Evolutionary conservation across 768 basidiomycete species (phyloP).

Genomic region (Hypholoma sublateritium): DNA sequence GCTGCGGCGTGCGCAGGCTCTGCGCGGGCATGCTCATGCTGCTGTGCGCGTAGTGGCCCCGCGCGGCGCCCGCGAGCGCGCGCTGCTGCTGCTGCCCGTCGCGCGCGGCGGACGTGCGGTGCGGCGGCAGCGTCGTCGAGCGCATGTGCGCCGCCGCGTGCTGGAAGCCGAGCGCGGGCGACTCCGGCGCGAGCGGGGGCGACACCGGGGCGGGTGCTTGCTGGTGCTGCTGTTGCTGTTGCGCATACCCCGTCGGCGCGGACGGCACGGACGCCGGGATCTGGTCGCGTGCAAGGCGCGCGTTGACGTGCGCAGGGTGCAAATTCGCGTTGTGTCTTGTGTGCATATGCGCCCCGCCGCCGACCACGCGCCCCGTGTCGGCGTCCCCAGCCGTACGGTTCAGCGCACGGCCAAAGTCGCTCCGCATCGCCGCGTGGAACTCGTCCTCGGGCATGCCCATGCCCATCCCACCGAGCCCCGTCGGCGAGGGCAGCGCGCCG

Average conservation of each 20-base stretch:
- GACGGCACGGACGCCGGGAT: background rate
- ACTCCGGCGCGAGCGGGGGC: too few species aligned
- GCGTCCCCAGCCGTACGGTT: conserved; percentile 1
- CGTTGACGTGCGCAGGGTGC: conserved; percentile 27
- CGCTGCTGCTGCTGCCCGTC: conserved; percentile 27
- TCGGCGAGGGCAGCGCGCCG: conserved; percentile 5
- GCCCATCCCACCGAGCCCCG: conserved; percentile 5
- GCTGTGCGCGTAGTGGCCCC: conserved; percentile 46
- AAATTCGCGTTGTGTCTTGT: conserved; percentile 17
- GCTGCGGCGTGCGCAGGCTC: conserved; percentile 31
- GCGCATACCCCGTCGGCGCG: conserved; percentile 1
- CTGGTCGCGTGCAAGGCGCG: conserved; percentile 25
- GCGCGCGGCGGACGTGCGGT: conserved; percentile 24
- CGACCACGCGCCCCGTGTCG: conserved; percentile 5
- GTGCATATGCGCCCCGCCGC: background rate
- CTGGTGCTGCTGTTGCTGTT: conserved; percentile 9
- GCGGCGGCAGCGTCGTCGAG: conserved; percentile 46
- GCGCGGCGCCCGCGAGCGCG: conserved; percentile 11
- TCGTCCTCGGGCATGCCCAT: conserved; percentile 33
- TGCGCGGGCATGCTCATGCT: conserved; percentile 45
- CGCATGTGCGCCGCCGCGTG: conserved; percentile 35
- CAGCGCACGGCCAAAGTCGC: conserved; percentile 8
- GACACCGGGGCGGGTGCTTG: conserved; percentile 9
- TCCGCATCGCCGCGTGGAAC: conserved; percentile 30
- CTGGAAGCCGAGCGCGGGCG: conserved; percentile 16